These are phyloP conservation scores for Haplosporangium sp. DNA, from an alignment of 371 early-diverging fungal species.

Conservation along the genomic window DNA sequence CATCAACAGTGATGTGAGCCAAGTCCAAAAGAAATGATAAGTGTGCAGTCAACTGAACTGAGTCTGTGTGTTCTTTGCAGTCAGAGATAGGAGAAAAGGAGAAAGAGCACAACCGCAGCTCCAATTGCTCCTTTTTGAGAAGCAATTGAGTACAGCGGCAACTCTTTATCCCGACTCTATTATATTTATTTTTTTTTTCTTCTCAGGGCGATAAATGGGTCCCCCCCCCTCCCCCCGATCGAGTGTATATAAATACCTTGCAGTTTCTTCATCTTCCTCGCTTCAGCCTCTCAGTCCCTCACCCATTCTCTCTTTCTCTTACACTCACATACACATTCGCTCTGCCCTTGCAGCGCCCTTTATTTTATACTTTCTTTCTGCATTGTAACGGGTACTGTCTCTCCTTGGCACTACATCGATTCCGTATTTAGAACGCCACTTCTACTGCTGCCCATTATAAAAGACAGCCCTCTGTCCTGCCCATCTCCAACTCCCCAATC, in stretches of 20 bases:
- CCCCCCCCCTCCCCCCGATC: no score
- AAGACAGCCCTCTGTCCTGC: no score
- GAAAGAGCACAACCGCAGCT: no score
- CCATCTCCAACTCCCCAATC: no score
- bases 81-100: no score
- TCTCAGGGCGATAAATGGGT: no score
- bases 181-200: background rate
- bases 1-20: constrained; percentile 6
- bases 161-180: background rate
- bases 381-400: background rate
- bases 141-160: background rate
- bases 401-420: background rate
- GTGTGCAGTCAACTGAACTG: constrained; percentile 1
- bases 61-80: constrained; percentile 6
- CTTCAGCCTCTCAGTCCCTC: background rate
- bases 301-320: background rate
- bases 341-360: background rate
- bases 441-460: no score
- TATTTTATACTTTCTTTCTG: background rate
- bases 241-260: no score
- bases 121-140: constrained; percentile 4
- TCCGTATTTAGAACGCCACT: background rate
- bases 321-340: no score
- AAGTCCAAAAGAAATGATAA: constrained; percentile 4
- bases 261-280: constrained; percentile 1